These are phyloP conservation scores for Termitomyces sp. DNA, from an alignment of 768 basidiomycete species.

Conservation along the genomic window DNA sequence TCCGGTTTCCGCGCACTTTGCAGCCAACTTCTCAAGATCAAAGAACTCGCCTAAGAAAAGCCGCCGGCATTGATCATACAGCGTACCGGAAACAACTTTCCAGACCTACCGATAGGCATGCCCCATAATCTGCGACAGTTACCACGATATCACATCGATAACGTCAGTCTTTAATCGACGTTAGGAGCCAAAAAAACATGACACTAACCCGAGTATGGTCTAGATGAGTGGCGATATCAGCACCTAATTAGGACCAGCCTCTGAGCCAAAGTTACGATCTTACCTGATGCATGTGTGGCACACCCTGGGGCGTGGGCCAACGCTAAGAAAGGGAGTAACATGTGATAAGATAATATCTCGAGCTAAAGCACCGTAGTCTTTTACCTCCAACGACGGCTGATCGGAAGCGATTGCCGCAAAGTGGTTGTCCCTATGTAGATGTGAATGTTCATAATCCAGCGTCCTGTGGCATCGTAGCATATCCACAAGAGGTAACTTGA, in stretches of 20 bases:
- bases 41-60: slow-evolving; percentile 56
- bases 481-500: slow-evolving; percentile 3
- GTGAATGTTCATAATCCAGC: neutral
- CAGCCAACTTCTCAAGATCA: slow-evolving; percentile 59
- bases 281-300: slow-evolving; percentile 52
- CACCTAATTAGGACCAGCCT: neutral
- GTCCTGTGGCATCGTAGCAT: neutral
- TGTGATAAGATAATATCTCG: neutral
- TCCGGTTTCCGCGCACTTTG: slow-evolving; percentile 49
- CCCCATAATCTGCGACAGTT: slow-evolving; percentile 57
- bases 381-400: slow-evolving; percentile 60
- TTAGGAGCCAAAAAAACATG: neutral
- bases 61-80: neutral
- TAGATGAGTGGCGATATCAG: slow-evolving; percentile 17
- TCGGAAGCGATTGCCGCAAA: slow-evolving; percentile 68
- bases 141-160: slow-evolving; percentile 8
- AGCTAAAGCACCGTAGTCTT: slow-evolving; percentile 4
- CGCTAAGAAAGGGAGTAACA: slow-evolving; percentile 27
- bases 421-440: slow-evolving; percentile 57
- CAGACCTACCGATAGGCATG: slow-evolving; percentile 58
- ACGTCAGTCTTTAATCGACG: slow-evolving; percentile 3
- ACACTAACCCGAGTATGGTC: slow-evolving; percentile 56
- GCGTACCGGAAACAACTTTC: slow-evolving; percentile 2
- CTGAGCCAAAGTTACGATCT: slow-evolving; percentile 3
- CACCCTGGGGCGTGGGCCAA: slow-evolving; percentile 47